phyloP scores from a whole-genome alignment of 306 rosid species.

The Vigna radiata region DNA sequence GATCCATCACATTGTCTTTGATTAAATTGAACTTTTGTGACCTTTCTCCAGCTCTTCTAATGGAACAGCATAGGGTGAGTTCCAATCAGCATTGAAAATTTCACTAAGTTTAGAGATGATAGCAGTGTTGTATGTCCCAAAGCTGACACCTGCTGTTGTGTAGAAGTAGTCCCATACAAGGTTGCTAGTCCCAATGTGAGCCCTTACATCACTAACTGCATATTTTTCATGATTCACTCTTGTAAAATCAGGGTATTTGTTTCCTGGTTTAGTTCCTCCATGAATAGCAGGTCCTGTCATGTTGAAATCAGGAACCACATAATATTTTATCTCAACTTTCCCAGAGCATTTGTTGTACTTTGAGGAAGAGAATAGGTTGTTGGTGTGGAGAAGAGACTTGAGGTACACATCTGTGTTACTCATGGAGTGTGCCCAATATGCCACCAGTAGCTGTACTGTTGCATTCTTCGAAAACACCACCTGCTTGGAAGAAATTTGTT shows the following conservation, averaged over 20 bases:
- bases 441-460: conserved; percentile 78
- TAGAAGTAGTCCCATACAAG: conserved; percentile 94
- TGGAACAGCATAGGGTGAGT: conserved; percentile 80
- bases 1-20: conserved; percentile 1
- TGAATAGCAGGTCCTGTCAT: conserved; percentile 76
- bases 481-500: conserved; percentile 45
- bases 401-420: conserved; percentile 74
- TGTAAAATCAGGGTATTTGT: conserved; percentile 70
- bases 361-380: conserved; percentile 82
- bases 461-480: conserved; percentile 83
- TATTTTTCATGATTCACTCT: conserved; percentile 95
- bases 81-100: conserved; percentile 89
- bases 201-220: conserved; percentile 77
- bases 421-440: conserved; percentile 83
- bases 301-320: conserved; percentile 83
- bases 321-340: conserved; percentile 89
- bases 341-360: conserved; percentile 72
- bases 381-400: conserved; percentile 79
- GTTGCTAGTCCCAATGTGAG: conserved; percentile 90
- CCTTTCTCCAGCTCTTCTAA: conserved; percentile 54
- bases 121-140: conserved; percentile 81
- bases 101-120: conserved; percentile 70
- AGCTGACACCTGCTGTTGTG: conserved; percentile 86
- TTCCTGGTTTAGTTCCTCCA: conserved; percentile 61
- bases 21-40: conserved; percentile 52